Evolutionary conservation across 2,329 filamentous ascomycete genomes (phyloP).

Genomic region (Phialophora verrucosa): DNA sequence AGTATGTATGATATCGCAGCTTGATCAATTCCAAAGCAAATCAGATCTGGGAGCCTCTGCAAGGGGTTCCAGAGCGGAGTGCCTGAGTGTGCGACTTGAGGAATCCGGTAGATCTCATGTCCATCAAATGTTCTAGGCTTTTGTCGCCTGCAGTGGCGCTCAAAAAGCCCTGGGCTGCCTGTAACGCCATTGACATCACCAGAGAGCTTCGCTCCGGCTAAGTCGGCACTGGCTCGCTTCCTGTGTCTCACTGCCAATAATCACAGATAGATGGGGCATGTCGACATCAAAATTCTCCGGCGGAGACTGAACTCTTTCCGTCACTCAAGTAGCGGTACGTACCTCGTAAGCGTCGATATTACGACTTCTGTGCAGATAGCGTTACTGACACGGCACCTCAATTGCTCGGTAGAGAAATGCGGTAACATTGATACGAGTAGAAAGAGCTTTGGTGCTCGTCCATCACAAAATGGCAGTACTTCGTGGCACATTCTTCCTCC

Average conservation of each 20-base stretch:
- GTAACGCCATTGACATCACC: constrained; percentile 23
- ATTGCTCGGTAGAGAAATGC: too few relatives aligned
- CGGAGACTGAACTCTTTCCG: neutral
- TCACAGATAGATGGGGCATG: neutral
- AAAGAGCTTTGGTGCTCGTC: too few relatives aligned
- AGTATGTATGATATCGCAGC: neutral
- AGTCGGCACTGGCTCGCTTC: constrained; percentile 23
- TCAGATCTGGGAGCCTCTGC: neutral
- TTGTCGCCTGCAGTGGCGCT: neutral
- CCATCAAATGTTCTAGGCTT: constrained; percentile 31
- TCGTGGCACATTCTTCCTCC: neutral
- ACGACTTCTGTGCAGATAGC: too few relatives aligned
- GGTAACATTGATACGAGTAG: too few relatives aligned
- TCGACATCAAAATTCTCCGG: constrained; percentile 23
- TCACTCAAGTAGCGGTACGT: neutral
- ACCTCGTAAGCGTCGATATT: neutral
- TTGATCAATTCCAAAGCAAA: neutral
- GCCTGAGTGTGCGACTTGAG: constrained; percentile 6
- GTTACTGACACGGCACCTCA: too few relatives aligned
- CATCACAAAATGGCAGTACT: neutral
- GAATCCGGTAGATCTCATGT: constrained; percentile 26
- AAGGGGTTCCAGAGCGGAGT: neutral
- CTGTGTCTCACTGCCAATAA: constrained; percentile 5
- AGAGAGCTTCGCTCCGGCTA: constrained; percentile 18
- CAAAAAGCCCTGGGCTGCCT: neutral